These are phyloP conservation scores for Elongisporangium senticosum DNA, from an alignment of 352 stramenopile species.

Conservation along the genomic window DNA sequence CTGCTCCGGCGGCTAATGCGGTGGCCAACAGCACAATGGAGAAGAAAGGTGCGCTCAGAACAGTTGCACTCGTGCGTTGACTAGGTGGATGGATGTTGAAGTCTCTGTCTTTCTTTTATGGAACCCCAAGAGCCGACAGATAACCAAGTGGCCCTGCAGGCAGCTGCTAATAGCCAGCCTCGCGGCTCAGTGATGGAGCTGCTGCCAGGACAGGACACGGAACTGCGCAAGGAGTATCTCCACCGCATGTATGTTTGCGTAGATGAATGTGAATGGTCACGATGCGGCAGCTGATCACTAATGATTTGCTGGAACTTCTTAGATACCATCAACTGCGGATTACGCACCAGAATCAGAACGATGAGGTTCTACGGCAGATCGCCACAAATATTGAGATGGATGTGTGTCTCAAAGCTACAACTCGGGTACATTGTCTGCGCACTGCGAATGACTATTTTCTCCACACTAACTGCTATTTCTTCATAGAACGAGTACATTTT, in stretches of 20 bases:
- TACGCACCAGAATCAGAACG: conserved; percentile 50
- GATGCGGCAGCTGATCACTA: conserved; percentile 1
- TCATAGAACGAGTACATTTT: conserved; percentile 46
- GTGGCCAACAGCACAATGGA: not conserved
- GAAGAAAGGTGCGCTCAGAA: not conserved
- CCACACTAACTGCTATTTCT: not conserved
- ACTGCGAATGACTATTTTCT: not conserved
- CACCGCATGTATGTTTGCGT: conserved; percentile 32
- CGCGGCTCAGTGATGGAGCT: conserved; percentile 9
- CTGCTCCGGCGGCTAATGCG: not conserved
- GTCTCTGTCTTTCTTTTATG: not conserved
- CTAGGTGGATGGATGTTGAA: not conserved
- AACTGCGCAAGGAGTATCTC: conserved; percentile 37
- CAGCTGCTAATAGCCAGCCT: not conserved
- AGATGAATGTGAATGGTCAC: not conserved
- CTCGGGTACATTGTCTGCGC: conserved; percentile 19
- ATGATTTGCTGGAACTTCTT: conserved; percentile 4
- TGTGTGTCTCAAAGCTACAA: conserved; percentile 36
- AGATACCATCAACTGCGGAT: conserved; percentile 65
- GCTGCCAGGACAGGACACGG: conserved; percentile 20
- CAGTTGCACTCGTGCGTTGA: not conserved
- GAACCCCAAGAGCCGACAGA: not conserved
- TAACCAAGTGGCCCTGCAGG: not conserved
- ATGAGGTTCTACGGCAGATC: conserved; percentile 40
- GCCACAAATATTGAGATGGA: conserved; percentile 70